These are phyloP conservation scores for Coniochaeta hoffmannii DNA, from an alignment of 2,329 filamentous ascomycete species.

Conservation along the genomic window DNA sequence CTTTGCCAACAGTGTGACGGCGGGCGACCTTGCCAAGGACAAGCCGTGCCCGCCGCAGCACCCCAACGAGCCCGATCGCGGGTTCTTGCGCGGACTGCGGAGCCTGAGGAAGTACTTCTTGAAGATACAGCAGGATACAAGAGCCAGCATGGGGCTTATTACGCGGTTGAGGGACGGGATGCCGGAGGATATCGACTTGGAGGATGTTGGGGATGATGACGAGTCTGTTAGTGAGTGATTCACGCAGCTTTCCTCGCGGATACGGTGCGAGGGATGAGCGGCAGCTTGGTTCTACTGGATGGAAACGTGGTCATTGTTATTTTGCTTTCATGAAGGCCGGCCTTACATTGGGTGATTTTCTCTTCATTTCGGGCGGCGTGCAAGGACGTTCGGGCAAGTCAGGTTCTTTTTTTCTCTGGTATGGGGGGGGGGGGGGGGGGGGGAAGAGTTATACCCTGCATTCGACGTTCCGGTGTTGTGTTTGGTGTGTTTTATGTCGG, in stretches of 20 bases:
- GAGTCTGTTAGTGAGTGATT: constrained; percentile 23
- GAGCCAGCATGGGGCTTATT: constrained; percentile 40
- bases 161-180: constrained; percentile 9
- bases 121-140: constrained; percentile 74
- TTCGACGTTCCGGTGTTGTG: background rate
- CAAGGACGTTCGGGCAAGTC: background rate
- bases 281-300: no score
- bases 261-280: no score
- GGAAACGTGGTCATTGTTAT: background rate
- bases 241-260: background rate
- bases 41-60: constrained; percentile 73
- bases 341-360: background rate
- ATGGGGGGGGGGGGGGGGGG: no score
- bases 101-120: constrained; percentile 79
- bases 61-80: constrained; percentile 73
- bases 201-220: constrained; percentile 15
- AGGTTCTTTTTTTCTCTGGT: background rate
- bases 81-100: constrained; percentile 79
- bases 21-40: constrained; percentile 58
- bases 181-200: constrained; percentile 7
- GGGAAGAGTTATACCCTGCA: background rate
- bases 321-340: no score
- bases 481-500: background rate
- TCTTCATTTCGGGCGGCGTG: background rate
- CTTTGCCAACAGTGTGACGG: constrained; percentile 95